phyloP scores from a whole-genome alignment of 208 protist genomes.

The Vickermania ingenoplastis region DNA sequence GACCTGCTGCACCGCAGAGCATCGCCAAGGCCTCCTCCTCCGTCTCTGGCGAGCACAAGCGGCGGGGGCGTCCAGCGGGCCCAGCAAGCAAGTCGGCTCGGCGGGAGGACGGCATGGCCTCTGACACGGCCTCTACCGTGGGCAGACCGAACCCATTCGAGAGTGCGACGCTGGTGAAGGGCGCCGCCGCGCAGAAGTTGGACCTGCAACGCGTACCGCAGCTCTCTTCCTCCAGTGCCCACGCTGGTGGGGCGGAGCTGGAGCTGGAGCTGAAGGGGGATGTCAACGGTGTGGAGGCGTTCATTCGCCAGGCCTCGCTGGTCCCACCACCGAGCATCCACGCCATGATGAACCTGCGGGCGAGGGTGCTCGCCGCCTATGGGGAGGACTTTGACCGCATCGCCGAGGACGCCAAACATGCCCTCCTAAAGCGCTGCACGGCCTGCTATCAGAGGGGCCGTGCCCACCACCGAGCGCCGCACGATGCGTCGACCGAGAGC shows the following conservation, averaged over 20 bases:
- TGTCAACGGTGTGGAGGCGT: not conserved
- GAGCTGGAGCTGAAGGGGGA: not conserved
- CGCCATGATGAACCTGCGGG: not conserved
- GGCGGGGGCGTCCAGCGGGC: not conserved
- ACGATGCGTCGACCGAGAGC: not conserved
- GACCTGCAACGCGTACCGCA: not conserved
- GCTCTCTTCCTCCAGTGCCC: not conserved
- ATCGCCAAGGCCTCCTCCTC: not conserved
- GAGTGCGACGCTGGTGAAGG: not conserved
- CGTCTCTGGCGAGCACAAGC: not conserved
- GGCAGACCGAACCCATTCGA: not conserved
- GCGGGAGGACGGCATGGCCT: not conserved
- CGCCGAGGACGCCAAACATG: not conserved
- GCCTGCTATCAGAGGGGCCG: not conserved
- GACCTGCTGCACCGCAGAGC: not conserved
- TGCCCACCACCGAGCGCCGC: too few relatives aligned
- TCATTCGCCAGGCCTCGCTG: not conserved
- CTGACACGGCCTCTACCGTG: not conserved
- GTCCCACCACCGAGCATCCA: not conserved
- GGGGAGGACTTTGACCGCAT: too few relatives aligned
- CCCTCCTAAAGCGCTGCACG: not conserved
- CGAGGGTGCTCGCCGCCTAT: too few relatives aligned
- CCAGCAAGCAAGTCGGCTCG: not conserved
- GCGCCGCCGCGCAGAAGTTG: not conserved
- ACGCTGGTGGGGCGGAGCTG: not conserved